These are phyloP conservation scores for Collybiopsis luxurians DNA, from an alignment of 768 basidiomycete species.

Conservation along the genomic window DNA sequence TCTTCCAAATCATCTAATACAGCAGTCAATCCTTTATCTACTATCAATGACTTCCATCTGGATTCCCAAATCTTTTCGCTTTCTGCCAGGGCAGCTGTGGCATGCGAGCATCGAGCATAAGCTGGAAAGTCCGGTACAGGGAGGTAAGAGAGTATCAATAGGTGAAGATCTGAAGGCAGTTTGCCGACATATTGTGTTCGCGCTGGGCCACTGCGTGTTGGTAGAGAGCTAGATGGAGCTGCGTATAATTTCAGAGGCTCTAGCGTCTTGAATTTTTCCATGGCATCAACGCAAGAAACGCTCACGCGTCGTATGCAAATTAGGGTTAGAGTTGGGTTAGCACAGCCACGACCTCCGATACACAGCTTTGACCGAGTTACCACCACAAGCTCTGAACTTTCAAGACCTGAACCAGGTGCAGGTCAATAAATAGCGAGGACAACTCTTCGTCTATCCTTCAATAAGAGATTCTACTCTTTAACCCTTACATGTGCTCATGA, in stretches of 20 bases:
- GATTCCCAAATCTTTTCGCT: slow-evolving; percentile 79
- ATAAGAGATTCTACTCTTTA: no score
- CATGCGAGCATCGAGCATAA: slow-evolving; percentile 66
- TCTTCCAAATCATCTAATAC: slow-evolving; percentile 63
- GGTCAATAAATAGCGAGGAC: no score
- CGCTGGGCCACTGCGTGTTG: slow-evolving; percentile 17
- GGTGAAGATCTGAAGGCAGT: slow-evolving; percentile 75
- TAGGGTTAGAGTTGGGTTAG: no score
- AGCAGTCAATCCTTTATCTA: slow-evolving; percentile 41
- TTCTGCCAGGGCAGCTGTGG: slow-evolving; percentile 57
- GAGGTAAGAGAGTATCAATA: slow-evolving; percentile 68
- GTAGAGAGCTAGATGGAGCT: slow-evolving; percentile 17
- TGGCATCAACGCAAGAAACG: slow-evolving; percentile 20
- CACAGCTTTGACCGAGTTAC: no score
- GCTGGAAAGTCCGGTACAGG: slow-evolving; percentile 80
- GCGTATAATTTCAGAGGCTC: slow-evolving; percentile 67
- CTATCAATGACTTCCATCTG: slow-evolving; percentile 62
- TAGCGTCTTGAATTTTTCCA: slow-evolving; percentile 88
- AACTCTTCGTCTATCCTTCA: no score
- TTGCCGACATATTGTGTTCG: slow-evolving; percentile 58
- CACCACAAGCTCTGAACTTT: no score
- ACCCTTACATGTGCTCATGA: no score
- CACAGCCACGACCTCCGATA: no score
- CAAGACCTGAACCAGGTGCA: no score
- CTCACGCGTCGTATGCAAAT: neutral